phyloP scores from a whole-genome alignment of 306 rosid species.

The Leucaena leucocephala region DNA sequence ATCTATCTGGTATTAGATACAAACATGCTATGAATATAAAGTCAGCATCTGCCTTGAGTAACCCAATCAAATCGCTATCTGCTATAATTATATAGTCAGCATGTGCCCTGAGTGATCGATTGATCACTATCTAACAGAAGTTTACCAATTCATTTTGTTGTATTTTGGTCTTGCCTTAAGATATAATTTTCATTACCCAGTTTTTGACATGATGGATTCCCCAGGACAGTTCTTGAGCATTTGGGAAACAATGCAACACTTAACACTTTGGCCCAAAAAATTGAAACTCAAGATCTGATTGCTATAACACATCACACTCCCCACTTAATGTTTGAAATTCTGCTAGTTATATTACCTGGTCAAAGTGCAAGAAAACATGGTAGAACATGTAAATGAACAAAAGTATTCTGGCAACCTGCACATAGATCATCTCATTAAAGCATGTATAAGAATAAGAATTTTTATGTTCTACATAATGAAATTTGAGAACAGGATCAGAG shows the following conservation, averaged over 20 bases:
- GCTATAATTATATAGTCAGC: neutral
- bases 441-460: constrained; percentile 17
- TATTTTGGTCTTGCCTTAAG: neutral
- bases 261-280: neutral
- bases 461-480: neutral
- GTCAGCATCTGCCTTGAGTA: neutral
- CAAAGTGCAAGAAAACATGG: constrained; percentile 82
- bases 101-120: neutral
- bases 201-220: constrained; percentile 4
- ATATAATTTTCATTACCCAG: constrained; percentile 1
- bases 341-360: constrained; percentile 66
- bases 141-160: neutral
- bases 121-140: constrained; percentile 13
- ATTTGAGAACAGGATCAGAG: constrained; percentile 7
- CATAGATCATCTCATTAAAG: constrained; percentile 32
- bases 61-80: neutral
- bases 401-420: constrained; percentile 92
- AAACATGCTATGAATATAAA: neutral
- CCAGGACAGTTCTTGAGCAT: constrained; percentile 8
- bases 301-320: constrained; percentile 24
- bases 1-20: neutral
- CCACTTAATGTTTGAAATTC: constrained; percentile 27
- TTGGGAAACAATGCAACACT: neutral
- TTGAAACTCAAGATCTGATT: constrained; percentile 12
- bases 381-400: constrained; percentile 79